Conservation (phyloP, 306 rosid genomes). For the Castanea crenata region DNA sequence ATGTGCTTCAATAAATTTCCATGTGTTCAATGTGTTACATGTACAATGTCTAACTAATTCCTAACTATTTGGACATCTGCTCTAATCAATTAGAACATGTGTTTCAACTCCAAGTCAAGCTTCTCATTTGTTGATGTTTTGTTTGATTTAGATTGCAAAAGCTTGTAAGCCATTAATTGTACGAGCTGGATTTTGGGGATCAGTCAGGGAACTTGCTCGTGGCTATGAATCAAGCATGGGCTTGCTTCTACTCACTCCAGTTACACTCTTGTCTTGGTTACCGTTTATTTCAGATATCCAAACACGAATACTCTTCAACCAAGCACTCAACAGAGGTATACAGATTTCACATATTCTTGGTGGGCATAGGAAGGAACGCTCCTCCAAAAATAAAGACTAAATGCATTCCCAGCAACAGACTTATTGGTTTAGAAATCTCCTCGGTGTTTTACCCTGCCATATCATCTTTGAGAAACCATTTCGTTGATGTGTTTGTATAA, state of each 20-base stretch:
- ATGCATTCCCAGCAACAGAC: too few relatives aligned
- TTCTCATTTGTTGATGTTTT: too few relatives aligned
- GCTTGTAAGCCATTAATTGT: slow-evolving; percentile 34
- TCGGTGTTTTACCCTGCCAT: too few relatives aligned
- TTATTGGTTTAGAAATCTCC: too few relatives aligned
- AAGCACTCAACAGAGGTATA: slow-evolving; percentile 53
- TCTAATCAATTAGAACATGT: too few relatives aligned
- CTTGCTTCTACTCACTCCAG: slow-evolving; percentile 48
- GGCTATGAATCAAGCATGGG: slow-evolving; percentile 53
- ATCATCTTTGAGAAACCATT: too few relatives aligned
- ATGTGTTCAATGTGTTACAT: too few relatives aligned
- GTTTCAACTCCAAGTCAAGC: too few relatives aligned
- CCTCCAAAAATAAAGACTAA: neutral
- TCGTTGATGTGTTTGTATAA: too few relatives aligned
- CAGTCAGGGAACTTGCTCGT: slow-evolving; percentile 48
- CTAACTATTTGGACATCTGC: too few relatives aligned
- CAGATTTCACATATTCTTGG: slow-evolving; percentile 54
- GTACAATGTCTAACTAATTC: too few relatives aligned
- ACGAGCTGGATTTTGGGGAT: slow-evolving; percentile 50
- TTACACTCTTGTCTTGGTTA: slow-evolving; percentile 52
- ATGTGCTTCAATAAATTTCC: too few relatives aligned
- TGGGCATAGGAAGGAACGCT: slow-evolving; percentile 43
- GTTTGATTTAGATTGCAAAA: slow-evolving; percentile 31
- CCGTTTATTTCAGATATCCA: slow-evolving; percentile 55
- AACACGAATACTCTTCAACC: slow-evolving; percentile 53